Evolutionary conservation across 1,284 basidiomycete species (phyloP).

Genomic region (Cutaneotrichosporon cutaneum): DNA sequence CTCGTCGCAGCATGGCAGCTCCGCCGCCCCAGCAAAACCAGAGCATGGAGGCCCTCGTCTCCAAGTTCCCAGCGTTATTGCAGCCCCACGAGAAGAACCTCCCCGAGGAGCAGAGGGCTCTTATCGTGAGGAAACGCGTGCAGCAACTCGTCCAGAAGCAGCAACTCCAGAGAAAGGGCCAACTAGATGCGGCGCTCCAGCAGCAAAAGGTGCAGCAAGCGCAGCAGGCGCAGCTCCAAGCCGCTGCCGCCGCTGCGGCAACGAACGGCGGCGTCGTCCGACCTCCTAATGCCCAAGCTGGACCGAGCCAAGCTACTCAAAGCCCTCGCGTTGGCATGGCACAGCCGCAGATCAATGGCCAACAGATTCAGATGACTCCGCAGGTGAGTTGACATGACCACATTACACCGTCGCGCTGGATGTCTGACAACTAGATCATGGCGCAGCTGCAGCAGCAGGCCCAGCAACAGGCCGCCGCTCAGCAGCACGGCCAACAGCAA

Average conservation of each 20-base stretch:
- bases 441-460: constrained; percentile 14
- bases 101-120: constrained; percentile 31
- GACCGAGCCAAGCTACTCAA: constrained; percentile 6
- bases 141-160: constrained; percentile 17
- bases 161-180: constrained; percentile 5
- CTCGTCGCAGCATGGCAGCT: neutral
- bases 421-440: constrained; percentile 6
- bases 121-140: constrained; percentile 37
- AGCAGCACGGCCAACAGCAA: constrained; percentile 21
- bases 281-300: constrained; percentile 10
- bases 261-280: neutral
- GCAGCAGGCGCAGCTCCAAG: constrained; percentile 11
- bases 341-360: constrained; percentile 18
- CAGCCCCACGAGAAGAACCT: constrained; percentile 33
- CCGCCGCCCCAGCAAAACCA: constrained; percentile 4
- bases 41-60: constrained; percentile 24
- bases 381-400: constrained; percentile 10
- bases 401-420: neutral
- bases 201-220: constrained; percentile 11
- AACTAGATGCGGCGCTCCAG: constrained; percentile 8
- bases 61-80: constrained; percentile 34
- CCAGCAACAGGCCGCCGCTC: constrained; percentile 12
- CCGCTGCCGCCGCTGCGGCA: constrained; percentile 1
- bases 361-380: constrained; percentile 25
- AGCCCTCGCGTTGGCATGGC: constrained; percentile 20